A percentile compares a stretch with the other conserved stretches of the same genome.
These are phyloP conservation scores for Hanseniaspora occidentalis DNA, from an alignment of 805 yeast species.

Conservation along the genomic window DNA sequence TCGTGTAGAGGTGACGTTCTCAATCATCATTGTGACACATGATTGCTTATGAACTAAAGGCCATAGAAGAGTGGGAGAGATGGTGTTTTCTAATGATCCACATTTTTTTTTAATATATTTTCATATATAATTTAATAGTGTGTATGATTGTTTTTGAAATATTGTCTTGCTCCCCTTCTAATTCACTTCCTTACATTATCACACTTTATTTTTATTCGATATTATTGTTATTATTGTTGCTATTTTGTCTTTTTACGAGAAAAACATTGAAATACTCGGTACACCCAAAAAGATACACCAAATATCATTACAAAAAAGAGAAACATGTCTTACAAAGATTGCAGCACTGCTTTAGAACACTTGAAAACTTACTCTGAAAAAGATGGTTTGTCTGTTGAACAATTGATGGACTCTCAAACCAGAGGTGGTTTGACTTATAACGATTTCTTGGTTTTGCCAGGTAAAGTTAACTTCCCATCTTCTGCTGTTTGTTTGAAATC, in stretches of 20 bases:
- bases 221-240: too few relatives aligned
- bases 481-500: slow-evolving; percentile 67
- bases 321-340: slow-evolving; percentile 22
- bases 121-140: too few relatives aligned
- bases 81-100: too few relatives aligned
- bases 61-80: too few relatives aligned
- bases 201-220: too few relatives aligned
- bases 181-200: too few relatives aligned
- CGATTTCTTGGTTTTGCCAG: slow-evolving; percentile 91
- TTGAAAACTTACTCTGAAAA: slow-evolving; percentile 51
- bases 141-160: background rate
- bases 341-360: slow-evolving; percentile 52
- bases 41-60: too few relatives aligned
- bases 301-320: background rate
- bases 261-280: slow-evolving; percentile 1
- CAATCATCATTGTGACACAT: too few relatives aligned
- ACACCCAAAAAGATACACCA: slow-evolving; percentile 2
- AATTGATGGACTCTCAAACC: slow-evolving; percentile 76
- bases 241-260: too few relatives aligned
- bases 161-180: background rate
- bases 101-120: too few relatives aligned
- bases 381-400: slow-evolving; percentile 77
- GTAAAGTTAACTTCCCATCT: slow-evolving; percentile 83
- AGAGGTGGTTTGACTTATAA: slow-evolving; percentile 98
- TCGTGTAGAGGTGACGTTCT: too few relatives aligned